A percentile compares a stretch with the other conserved stretches of the same genome.
Conservation (phyloP, 75 land plant species). For the Pinus albicaulis region DNA sequence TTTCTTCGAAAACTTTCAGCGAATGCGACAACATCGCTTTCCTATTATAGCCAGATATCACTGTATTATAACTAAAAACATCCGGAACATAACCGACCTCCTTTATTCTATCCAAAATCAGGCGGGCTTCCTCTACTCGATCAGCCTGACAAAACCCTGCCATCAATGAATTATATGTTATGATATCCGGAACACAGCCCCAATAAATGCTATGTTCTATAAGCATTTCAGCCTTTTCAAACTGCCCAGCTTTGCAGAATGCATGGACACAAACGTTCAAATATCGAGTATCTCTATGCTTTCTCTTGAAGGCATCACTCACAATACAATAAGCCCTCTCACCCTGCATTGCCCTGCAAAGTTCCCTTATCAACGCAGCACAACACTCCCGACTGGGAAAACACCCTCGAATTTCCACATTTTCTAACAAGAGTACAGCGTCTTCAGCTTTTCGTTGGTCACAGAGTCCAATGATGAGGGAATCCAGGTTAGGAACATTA, state of each 20-base stretch:
- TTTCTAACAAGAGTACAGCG: background rate
- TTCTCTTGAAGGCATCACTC: conserved; percentile 8
- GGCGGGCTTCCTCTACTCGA: conserved; percentile 52
- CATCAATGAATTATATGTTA: conserved; percentile 57
- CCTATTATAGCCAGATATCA: conserved; percentile 64
- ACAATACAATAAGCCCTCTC: conserved; percentile 4
- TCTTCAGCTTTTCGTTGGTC: background rate
- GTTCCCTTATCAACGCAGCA: background rate
- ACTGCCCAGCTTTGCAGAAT: conserved; percentile 36
- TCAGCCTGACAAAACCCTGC: conserved; percentile 41
- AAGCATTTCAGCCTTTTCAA: conserved; percentile 48
- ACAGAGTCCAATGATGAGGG: background rate
- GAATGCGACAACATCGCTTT: conserved; percentile 19
- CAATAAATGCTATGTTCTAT: conserved; percentile 43
- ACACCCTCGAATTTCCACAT: background rate
- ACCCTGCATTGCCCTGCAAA: conserved; percentile 7
- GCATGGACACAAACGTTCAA: conserved; percentile 54
- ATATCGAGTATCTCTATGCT: conserved; percentile 19
- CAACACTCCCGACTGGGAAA: background rate
- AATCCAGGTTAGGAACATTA: background rate
- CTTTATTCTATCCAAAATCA: conserved; percentile 57
- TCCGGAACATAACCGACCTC: conserved; percentile 71
- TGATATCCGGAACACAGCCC: conserved; percentile 47
- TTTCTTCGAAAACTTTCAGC: conserved; percentile 56
- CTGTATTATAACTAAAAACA: conserved; percentile 73